These are phyloP conservation scores for Stachybotrys chartarum DNA, from an alignment of 2,329 filamentous ascomycete genomes.

Conservation along the genomic window DNA sequence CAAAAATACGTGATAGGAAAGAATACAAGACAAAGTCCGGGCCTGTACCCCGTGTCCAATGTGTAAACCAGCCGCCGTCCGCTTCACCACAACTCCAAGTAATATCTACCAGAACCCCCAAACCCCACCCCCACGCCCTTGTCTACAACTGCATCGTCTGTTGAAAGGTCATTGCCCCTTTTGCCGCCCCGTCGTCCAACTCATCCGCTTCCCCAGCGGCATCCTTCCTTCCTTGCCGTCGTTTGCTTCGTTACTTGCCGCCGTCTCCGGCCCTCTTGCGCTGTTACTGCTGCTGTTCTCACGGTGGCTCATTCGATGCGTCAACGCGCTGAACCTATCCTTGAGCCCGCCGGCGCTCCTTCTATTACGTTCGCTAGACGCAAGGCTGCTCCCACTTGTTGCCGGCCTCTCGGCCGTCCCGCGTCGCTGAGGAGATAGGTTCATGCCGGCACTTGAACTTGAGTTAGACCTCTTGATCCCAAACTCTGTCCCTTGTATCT, in stretches of 20 bases:
- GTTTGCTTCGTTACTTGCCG: constrained; percentile 10
- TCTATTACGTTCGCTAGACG: constrained; percentile 17
- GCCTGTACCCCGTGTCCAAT: too few species aligned
- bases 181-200: neutral
- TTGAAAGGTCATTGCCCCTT: neutral
- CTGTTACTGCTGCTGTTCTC: constrained; percentile 15
- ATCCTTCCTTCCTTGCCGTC: constrained; percentile 5
- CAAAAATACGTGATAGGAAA: too few species aligned
- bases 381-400: constrained; percentile 1
- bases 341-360: constrained; percentile 23
- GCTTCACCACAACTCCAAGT: too few species aligned
- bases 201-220: neutral
- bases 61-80: too few species aligned
- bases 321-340: constrained; percentile 27
- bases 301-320: constrained; percentile 18
- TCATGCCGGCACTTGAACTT: constrained; percentile 19
- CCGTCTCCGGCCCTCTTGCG: constrained; percentile 11
- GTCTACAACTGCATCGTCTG: neutral
- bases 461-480: constrained; percentile 25
- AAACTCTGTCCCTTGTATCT: constrained; percentile 16
- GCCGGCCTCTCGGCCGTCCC: constrained; percentile 5
- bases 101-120: too few species aligned
- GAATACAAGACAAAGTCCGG: too few species aligned
- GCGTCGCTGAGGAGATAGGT: constrained; percentile 10
- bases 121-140: too few species aligned